These are phyloP conservation scores for Eimeria falciformis DNA, from an alignment of 169 alveolate species.

Conservation along the genomic window DNA sequence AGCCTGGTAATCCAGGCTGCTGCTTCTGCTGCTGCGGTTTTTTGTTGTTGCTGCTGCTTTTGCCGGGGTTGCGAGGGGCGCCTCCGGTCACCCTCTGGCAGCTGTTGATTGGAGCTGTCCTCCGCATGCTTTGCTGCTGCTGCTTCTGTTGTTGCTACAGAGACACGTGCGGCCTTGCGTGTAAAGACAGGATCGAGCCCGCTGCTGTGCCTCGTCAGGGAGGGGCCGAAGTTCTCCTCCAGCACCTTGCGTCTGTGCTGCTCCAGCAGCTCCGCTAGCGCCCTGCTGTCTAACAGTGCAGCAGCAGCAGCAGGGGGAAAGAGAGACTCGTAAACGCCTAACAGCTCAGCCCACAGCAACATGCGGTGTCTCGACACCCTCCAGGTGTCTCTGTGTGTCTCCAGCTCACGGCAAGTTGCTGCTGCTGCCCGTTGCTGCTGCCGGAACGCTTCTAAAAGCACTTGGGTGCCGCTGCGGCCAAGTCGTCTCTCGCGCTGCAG, in stretches of 20 bases:
- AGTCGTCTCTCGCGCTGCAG: conserved; percentile 35
- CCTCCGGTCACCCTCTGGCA: not conserved
- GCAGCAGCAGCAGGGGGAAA: conserved; percentile 60
- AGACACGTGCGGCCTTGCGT: conserved; percentile 9
- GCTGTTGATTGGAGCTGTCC: not conserved
- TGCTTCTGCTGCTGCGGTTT: conserved; percentile 53
- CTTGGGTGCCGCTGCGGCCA: not conserved
- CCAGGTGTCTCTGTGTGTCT: conserved; percentile 47
- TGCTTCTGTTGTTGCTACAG: conserved; percentile 16
- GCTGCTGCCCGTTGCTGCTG: conserved; percentile 69
- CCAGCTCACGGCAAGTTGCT: conserved; percentile 13
- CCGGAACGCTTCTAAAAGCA: conserved; percentile 8
- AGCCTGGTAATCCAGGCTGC: conserved; percentile 7
- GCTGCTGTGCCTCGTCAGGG: not conserved
- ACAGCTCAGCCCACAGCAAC: conserved; percentile 62
- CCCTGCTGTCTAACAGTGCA: conserved; percentile 35
- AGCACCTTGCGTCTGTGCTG: conserved; percentile 55
- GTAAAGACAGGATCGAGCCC: conserved; percentile 38
- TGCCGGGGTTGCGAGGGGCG: not conserved
- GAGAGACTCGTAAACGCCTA: not conserved
- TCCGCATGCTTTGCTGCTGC: conserved; percentile 17
- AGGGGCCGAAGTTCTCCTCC: conserved; percentile 12
- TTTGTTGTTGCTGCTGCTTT: conserved; percentile 6
- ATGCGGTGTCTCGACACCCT: conserved; percentile 33
- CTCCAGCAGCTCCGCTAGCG: conserved; percentile 52